Base-by-base conservation (phyloP, 768 basidiomycete genomes). In the Fomitopsis pulvina region DNA sequence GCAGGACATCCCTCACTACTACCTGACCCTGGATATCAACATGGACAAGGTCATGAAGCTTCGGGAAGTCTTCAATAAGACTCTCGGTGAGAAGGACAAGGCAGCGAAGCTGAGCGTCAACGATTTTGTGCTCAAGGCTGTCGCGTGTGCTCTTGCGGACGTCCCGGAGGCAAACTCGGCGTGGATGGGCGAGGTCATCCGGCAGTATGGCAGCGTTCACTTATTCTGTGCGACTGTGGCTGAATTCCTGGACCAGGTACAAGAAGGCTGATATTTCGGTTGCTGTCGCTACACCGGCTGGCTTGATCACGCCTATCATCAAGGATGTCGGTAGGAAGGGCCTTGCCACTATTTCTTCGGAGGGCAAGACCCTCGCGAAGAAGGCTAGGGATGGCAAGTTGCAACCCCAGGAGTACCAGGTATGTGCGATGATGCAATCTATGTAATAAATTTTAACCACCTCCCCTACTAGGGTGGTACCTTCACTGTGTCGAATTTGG, bases 141-240 rank as follows among this genome's bases (percentile, higher is more conserved):
- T 87, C 27, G 82, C 87, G 8, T 87, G 92, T 60, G 94, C 96
- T 1, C 77, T 98, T 44, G 77, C 80, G 38, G 96, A 98, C 62
- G 94, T 98, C 26, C 96, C 96, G 41, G 96, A 98, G 66, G 94
- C 85, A 57, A 99, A 99, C 75, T 91, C 92, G 45, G 93, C 94
- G 11, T 98, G 95, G 96, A 68, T 97, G 53, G 94, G 94, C 56
- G 95, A 99, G 56, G 79, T 84, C 50, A 95, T 99, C 68, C 76
- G 96, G 70, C 88, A 89, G 94, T 96, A 66, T 60, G 93, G 68
- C 14, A 14, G 27, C 28, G 41, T 12, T 40, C 29, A 12, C 9
- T n/a, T 20, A n/a, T 18, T 45, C 34, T 51, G 34, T 51, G 20
- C 22, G 11, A 41, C 8, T 24, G 14, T 3, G 32, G 37, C 11